A percentile compares a stretch with the other conserved stretches of the same genome.
phyloP scores from a whole-genome alignment of 2,329 filamentous ascomycete species.

The Tothia fuscella region DNA sequence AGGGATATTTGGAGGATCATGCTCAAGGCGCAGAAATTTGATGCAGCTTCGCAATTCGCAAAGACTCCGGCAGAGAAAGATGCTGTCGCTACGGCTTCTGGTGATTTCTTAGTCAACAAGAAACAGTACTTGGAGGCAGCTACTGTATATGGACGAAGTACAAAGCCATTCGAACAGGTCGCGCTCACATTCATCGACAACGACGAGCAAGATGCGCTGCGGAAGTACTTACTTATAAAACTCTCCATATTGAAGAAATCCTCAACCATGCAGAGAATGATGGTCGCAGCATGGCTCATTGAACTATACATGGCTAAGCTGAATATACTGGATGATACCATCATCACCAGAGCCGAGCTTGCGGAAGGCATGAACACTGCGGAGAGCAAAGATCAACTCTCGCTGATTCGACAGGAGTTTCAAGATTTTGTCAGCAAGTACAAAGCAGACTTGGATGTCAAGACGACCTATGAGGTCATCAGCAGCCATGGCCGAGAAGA shows the following conservation, averaged over 20 bases:
- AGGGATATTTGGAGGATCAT: conserved; percentile 92
- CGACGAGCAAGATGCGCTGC: conserved; percentile 76
- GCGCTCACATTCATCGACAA: conserved; percentile 83
- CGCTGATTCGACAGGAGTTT: conserved; percentile 62
- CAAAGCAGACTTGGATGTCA: conserved; percentile 76
- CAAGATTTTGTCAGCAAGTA: conserved; percentile 79
- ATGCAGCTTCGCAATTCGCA: conserved; percentile 76
- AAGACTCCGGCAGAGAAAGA: conserved; percentile 73
- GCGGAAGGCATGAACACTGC: conserved; percentile 58
- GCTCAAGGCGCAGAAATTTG: conserved; percentile 76
- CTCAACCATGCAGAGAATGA: conserved; percentile 80
- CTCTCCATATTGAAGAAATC: conserved; percentile 70
- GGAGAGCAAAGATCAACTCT: conserved; percentile 61
- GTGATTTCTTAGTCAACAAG: conserved; percentile 73
- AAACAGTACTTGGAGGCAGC: conserved; percentile 79
- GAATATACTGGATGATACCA: conserved; percentile 86
- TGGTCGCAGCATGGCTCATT: conserved; percentile 90
- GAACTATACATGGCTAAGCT: conserved; percentile 97
- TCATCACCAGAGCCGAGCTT: conserved; percentile 76
- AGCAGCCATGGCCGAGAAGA: conserved; percentile 90
- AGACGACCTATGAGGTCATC: conserved; percentile 91
- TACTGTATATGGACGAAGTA: conserved; percentile 83
- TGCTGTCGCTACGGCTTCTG: conserved; percentile 80
- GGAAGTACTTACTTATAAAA: conserved; percentile 81
- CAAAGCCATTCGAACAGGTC: conserved; percentile 93